Evolutionary conservation across 2,329 filamentous ascomycete genomes (phyloP).

Genomic region (Boeremia exigua): DNA sequence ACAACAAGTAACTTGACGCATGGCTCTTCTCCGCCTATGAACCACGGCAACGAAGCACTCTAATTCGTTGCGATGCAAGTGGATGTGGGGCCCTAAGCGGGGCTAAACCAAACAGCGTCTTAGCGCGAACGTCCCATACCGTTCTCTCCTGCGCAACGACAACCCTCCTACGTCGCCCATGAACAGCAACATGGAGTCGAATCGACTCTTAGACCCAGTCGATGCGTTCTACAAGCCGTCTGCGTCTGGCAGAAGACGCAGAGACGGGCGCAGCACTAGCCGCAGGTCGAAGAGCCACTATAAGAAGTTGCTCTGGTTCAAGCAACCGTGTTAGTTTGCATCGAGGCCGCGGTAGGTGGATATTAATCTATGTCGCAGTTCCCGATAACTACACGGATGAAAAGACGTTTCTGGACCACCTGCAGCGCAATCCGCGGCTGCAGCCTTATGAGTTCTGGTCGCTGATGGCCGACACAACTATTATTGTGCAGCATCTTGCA

Average conservation of each 20-base stretch:
- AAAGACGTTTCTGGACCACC: conserved; percentile 92
- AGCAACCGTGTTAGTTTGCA: conserved; percentile 77
- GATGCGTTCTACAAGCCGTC: conserved; percentile 17
- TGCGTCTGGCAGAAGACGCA: conserved; percentile 48
- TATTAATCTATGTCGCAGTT: conserved; percentile 57
- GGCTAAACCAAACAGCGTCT: neutral
- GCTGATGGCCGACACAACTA: conserved; percentile 89
- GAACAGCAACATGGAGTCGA: conserved; percentile 18
- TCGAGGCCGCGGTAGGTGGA: neutral
- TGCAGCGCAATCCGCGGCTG: conserved; percentile 91
- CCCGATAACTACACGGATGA: conserved; percentile 99
- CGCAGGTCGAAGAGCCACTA: conserved; percentile 75
- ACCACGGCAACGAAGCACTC: too few relatives aligned
- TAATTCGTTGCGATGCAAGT: neutral
- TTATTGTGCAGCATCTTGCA: conserved; percentile 96
- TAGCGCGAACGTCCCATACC: neutral
- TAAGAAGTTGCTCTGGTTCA: conserved; percentile 98
- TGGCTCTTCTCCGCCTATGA: too few relatives aligned
- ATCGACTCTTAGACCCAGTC: conserved; percentile 20
- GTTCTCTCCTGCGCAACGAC: neutral
- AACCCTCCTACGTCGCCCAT: neutral
- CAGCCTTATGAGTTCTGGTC: conserved; percentile 99
- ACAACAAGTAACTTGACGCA: too few relatives aligned
- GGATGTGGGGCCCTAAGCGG: neutral
- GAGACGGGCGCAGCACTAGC: conserved; percentile 66